Conservation (phyloP, 2,329 filamentous ascomycete genomes). For the Pyrenophora teres region DNA sequence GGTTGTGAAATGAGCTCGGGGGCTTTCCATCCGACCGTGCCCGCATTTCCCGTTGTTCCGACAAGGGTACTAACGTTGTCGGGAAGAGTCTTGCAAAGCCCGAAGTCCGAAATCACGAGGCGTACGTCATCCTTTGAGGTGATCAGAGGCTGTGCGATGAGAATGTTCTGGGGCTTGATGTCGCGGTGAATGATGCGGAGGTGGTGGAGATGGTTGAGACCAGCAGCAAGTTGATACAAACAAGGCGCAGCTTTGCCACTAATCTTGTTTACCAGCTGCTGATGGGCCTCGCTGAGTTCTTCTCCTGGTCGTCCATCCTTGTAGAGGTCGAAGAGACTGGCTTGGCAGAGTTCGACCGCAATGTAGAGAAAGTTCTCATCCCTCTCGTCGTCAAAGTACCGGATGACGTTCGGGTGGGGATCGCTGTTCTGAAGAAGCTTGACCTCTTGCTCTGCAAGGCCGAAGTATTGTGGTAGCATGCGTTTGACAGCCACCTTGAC, state of each 20-base stretch:
- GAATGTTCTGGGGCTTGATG: constrained; percentile 95
- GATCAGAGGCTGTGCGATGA: constrained; percentile 74
- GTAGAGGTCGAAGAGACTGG: constrained; percentile 88
- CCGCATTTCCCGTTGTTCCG: constrained; percentile 90
- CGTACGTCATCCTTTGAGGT: constrained; percentile 72
- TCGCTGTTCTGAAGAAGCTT: constrained; percentile 89
- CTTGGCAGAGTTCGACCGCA: constrained; percentile 89
- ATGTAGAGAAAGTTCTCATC: constrained; percentile 94
- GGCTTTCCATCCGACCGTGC: constrained; percentile 94
- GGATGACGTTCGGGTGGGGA: constrained; percentile 94
- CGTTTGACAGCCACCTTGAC: constrained; percentile 94
- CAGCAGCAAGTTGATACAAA: constrained; percentile 86
- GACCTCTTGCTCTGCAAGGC: constrained; percentile 93
- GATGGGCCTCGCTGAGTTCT: constrained; percentile 63
- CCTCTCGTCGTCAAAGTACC: constrained; percentile 91
- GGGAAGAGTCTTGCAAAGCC: constrained; percentile 94
- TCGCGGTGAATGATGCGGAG: constrained; percentile 96
- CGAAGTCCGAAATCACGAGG: constrained; percentile 96
- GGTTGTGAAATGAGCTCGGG: constrained; percentile 80
- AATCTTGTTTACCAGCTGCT: constrained; percentile 71
- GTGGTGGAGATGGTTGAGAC: constrained; percentile 85
- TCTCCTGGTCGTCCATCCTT: constrained; percentile 62
- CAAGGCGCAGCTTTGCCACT: constrained; percentile 78
- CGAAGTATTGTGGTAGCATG: constrained; percentile 94
- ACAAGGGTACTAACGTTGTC: constrained; percentile 93